Evolutionary conservation across 805 yeast species (phyloP).

Genomic region (Phaffomyces thermotolerans): DNA sequence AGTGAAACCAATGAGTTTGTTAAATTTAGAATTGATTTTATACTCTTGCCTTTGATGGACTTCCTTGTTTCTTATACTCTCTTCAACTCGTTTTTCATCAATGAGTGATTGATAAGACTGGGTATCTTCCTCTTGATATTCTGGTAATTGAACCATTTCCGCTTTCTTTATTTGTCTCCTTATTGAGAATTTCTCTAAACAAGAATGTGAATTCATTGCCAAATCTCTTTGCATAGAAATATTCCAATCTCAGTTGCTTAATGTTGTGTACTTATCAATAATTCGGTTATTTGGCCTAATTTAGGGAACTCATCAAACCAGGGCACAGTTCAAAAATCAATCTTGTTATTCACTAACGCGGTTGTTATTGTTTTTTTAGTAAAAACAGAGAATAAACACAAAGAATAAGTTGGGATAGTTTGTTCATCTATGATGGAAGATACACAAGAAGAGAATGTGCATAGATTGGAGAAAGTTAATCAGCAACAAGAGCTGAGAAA

Average conservation of each 20-base stretch:
- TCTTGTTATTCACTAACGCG: too few species aligned
- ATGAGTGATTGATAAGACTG: too few species aligned
- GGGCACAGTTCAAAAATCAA: too few species aligned
- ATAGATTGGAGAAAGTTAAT: background rate
- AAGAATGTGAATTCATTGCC: background rate
- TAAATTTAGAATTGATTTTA: background rate
- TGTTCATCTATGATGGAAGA: background rate
- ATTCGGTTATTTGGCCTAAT: too few species aligned
- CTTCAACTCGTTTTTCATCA: background rate
- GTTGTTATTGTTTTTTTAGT: background rate
- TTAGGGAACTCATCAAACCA: too few species aligned
- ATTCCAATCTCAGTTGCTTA: too few species aligned
- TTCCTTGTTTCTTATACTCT: background rate
- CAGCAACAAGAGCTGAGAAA: background rate
- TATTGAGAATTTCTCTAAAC: conserved; percentile 5
- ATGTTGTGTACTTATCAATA: too few species aligned
- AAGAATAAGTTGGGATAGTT: background rate
- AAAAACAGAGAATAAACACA: background rate
- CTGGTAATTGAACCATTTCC: too few species aligned
- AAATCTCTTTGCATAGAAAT: background rate
- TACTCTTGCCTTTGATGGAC: background rate
- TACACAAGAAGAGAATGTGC: background rate
- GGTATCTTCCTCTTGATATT: too few species aligned
- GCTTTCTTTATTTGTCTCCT: background rate
- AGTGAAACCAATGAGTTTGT: background rate